A percentile compares a stretch with the other conserved stretches of the same genome.
Conservation (phyloP, 2,329 filamentous ascomycete species). For the Alternaria gaisen region DNA sequence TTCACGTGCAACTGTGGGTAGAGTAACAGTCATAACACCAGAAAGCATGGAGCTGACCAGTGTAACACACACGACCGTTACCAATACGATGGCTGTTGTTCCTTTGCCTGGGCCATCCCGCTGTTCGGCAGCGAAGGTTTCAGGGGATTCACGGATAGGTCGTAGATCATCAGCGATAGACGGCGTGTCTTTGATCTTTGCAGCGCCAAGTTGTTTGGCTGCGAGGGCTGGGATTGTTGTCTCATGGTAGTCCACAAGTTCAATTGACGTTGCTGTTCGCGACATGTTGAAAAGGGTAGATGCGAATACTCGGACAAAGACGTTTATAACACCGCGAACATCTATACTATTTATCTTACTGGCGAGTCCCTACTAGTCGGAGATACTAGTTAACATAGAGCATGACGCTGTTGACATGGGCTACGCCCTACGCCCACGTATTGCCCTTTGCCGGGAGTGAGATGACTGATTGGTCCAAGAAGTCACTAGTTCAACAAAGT, state of each 20-base stretch:
- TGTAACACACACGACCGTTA: conserved; percentile 26
- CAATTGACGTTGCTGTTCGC: conserved; percentile 37
- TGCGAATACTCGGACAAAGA: background rate
- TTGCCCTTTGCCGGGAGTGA: background rate
- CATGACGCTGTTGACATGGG: background rate
- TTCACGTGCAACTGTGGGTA: conserved; percentile 55
- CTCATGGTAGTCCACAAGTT: conserved; percentile 27
- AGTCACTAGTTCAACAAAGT: background rate
- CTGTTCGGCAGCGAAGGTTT: conserved; percentile 26
- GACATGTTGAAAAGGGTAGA: conserved; percentile 27
- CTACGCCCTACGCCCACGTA: background rate
- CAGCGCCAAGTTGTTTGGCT: conserved; percentile 1
- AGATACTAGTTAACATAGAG: background rate
- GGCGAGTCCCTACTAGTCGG: background rate
- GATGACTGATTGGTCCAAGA: background rate
- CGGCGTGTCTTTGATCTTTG: conserved; percentile 3
- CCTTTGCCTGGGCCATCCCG: conserved; percentile 28
- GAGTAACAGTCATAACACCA: conserved; percentile 53
- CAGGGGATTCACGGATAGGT: conserved; percentile 13
- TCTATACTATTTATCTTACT: background rate
- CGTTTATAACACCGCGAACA: background rate
- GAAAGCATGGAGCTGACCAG: conserved; percentile 40
- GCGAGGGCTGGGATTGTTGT: conserved; percentile 18
- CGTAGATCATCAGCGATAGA: background rate
- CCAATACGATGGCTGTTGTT: conserved; percentile 28